Conservation (phyloP, 768 basidiomycete species). For the Coprinellus micaceus region DNA sequence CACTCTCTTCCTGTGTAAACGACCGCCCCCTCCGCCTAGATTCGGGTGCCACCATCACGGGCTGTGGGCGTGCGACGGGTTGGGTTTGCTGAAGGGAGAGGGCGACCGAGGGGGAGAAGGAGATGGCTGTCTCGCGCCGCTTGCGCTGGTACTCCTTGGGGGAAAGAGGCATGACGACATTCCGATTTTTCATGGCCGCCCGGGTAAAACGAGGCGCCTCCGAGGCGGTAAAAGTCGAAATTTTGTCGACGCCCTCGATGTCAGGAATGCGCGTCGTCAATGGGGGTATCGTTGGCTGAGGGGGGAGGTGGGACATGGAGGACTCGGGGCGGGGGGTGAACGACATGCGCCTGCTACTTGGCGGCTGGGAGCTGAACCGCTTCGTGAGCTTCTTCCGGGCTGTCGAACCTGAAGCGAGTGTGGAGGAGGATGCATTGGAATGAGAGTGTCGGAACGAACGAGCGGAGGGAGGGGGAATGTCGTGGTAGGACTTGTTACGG, state of each 20-base stretch:
- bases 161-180: conserved; percentile 40
- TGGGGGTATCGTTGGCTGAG: neutral
- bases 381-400: neutral
- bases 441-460: conserved; percentile 2
- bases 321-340: no score
- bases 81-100: no score
- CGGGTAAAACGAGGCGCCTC: conserved; percentile 40
- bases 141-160: conserved; percentile 27
- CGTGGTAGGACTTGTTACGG: conserved; percentile 4
- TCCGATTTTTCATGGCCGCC: conserved; percentile 28
- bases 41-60: no score
- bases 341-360: no score
- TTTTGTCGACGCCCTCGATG: conserved; percentile 20
- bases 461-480: conserved; percentile 6
- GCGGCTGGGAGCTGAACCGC: no score
- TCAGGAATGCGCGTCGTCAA: conserved; percentile 3
- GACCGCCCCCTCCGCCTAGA: no score
- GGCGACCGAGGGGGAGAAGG: neutral
- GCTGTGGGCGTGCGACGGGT: no score
- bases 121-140: neutral
- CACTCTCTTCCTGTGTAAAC: no score
- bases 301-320: conserved; percentile 8
- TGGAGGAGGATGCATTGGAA: neutral
- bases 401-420: neutral
- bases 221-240: conserved; percentile 33